Evolutionary conservation across 768 basidiomycete genomes (phyloP).

Genomic region (Leccinum rimulosum): DNA sequence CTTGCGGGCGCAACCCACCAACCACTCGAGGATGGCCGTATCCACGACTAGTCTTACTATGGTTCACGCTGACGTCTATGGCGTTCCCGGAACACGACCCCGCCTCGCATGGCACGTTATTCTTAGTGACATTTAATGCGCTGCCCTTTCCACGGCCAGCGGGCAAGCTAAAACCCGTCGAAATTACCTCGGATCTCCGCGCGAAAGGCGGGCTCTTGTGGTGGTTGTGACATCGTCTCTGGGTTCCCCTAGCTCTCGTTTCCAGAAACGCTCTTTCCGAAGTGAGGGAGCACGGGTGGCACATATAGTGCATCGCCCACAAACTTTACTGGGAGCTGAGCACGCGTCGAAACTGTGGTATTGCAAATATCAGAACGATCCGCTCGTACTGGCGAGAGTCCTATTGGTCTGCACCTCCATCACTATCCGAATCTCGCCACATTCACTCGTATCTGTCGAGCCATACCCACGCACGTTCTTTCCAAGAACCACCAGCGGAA

Average conservation of each 20-base stretch:
- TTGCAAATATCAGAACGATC: slow-evolving; percentile 14
- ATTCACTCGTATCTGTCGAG: not conserved
- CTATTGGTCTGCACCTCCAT: slow-evolving; percentile 5
- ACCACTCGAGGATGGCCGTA: slow-evolving; percentile 15
- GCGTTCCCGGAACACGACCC: slow-evolving; percentile 11
- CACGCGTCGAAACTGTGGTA: not conserved
- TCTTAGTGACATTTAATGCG: not conserved
- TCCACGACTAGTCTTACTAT: not conserved
- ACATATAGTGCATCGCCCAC: slow-evolving; percentile 1
- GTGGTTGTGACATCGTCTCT: not conserved
- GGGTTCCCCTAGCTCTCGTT: not conserved
- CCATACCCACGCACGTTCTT: not conserved
- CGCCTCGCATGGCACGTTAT: slow-evolving; percentile 9
- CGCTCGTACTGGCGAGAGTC: slow-evolving; percentile 10
- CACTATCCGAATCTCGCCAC: slow-evolving; percentile 2
- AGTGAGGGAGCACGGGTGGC: not conserved
- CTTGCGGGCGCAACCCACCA: slow-evolving; percentile 2
- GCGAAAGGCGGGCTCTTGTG: not conserved
- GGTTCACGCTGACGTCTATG: slow-evolving; percentile 7
- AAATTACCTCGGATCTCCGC: slow-evolving; percentile 1
- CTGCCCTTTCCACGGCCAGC: not conserved
- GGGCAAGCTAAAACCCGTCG: not conserved
- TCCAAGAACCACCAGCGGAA: slow-evolving; percentile 1
- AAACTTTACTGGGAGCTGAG: not conserved
- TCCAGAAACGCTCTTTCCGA: slow-evolving; percentile 2